phyloP scores from a whole-genome alignment of 2,329 filamentous ascomycete species.

The Fusarium secorum region DNA sequence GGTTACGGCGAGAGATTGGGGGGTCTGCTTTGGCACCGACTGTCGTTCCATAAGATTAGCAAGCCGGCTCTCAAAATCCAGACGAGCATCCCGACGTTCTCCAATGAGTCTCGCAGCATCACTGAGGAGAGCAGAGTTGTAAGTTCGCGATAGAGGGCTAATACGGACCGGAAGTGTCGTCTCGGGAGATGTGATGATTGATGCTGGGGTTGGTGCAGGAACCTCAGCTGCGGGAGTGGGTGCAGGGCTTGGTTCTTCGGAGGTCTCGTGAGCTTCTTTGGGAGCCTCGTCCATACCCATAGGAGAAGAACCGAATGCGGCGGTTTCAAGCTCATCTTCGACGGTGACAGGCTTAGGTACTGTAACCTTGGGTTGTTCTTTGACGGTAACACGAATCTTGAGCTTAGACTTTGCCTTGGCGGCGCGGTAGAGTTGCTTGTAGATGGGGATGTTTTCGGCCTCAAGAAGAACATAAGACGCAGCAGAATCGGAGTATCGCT shows the following conservation, averaged over 20 bases:
- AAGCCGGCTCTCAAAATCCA: slow-evolving; percentile 42
- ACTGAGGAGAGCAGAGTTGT: slow-evolving; percentile 38
- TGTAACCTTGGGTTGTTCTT: slow-evolving; percentile 35
- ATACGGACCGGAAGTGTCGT: slow-evolving; percentile 37
- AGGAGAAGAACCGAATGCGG: slow-evolving; percentile 8
- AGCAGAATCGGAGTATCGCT: slow-evolving; percentile 95
- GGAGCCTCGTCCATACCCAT: slow-evolving; percentile 23
- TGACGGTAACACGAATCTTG: slow-evolving; percentile 76
- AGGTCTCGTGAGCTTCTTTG: slow-evolving; percentile 23
- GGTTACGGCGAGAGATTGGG: not conserved
- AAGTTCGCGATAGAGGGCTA: slow-evolving; percentile 40
- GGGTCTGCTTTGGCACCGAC: slow-evolving; percentile 11
- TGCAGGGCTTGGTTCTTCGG: slow-evolving; percentile 22
- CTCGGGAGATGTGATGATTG: slow-evolving; percentile 24
- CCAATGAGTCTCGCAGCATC: slow-evolving; percentile 41
- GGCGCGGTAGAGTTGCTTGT: slow-evolving; percentile 95
- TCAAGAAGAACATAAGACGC: slow-evolving; percentile 82
- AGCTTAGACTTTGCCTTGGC: slow-evolving; percentile 99
- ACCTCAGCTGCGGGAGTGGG: slow-evolving; percentile 29
- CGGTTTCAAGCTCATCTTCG: slow-evolving; percentile 58
- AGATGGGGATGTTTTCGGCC: slow-evolving; percentile 78
- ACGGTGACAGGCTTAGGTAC: slow-evolving; percentile 56
- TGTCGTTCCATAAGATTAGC: slow-evolving; percentile 40
- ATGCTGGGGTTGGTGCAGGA: slow-evolving; percentile 30
- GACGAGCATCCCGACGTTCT: slow-evolving; percentile 33